These are phyloP conservation scores for Aspergillus sclerotialis DNA, from an alignment of 2,329 filamentous ascomycete genomes.

Conservation along the genomic window DNA sequence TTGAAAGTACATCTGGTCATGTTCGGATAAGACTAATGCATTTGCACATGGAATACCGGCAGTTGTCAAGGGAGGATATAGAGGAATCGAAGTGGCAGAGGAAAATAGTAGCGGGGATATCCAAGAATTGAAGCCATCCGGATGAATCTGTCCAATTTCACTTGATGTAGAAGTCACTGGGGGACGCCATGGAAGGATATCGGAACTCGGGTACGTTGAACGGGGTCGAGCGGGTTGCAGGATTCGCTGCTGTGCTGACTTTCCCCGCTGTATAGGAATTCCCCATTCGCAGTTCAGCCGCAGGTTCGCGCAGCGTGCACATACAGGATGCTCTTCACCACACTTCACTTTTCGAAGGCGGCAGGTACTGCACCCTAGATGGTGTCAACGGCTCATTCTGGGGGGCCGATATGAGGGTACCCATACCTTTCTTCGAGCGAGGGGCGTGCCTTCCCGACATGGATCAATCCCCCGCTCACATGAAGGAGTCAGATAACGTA, in stretches of 20 bases:
- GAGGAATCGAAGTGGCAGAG: conserved; percentile 12
- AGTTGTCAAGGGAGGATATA: conserved; percentile 18
- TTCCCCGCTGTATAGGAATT: conserved; percentile 20
- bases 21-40: conserved; percentile 26
- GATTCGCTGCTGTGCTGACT: conserved; percentile 16
- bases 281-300: conserved; percentile 29
- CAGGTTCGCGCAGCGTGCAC: conserved; percentile 24
- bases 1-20: conserved; percentile 27
- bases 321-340: conserved; percentile 28
- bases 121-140: conserved; percentile 11
- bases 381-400: conserved; percentile 2
- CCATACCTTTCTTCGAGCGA: conserved; percentile 33
- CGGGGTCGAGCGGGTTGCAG: conserved; percentile 18
- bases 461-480: too few relatives aligned
- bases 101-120: conserved; percentile 13
- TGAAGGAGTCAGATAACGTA: too few relatives aligned
- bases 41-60: conserved; percentile 22
- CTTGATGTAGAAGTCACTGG: neutral
- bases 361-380: conserved; percentile 32
- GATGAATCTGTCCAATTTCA: neutral
- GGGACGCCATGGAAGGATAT: conserved; percentile 4
- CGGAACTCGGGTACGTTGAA: conserved; percentile 7
- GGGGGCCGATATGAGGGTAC: conserved; percentile 2
- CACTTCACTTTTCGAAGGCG: conserved; percentile 31
- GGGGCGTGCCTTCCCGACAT: conserved; percentile 32